Percentiles rank a stretch among this genome's conserved stretches.
phyloP scores from a whole-genome alignment of 768 basidiomycete genomes.

The Antrodiella citrinella region DNA sequence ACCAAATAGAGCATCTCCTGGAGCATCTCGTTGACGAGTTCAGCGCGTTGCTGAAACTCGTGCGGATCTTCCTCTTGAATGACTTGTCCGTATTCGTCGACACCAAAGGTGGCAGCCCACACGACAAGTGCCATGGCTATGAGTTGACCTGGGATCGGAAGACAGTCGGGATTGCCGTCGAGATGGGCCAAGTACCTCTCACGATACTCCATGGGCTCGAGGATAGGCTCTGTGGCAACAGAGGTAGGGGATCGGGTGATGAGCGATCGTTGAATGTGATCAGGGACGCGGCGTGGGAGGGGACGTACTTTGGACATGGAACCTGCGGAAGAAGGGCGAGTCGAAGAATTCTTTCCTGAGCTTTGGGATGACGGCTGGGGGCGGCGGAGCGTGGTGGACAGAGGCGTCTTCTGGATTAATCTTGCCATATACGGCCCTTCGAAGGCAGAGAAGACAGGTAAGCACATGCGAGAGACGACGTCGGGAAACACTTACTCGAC shows the following conservation, averaged over 20 bases:
- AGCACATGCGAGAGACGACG: slow-evolving; percentile 1
- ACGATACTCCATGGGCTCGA: slow-evolving; percentile 75
- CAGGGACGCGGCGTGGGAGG: not conserved
- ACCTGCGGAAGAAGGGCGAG: slow-evolving; percentile 79
- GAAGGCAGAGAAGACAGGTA: slow-evolving; percentile 7
- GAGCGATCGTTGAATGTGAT: slow-evolving; percentile 5
- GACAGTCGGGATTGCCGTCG: slow-evolving; percentile 46
- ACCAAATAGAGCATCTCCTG: slow-evolving; percentile 72
- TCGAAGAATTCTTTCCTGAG: slow-evolving; percentile 74
- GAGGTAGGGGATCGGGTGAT: not conserved
- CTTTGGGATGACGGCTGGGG: slow-evolving; percentile 55
- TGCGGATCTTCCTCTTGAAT: slow-evolving; percentile 26
- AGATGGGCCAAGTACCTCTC: slow-evolving; percentile 61
- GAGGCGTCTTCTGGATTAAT: slow-evolving; percentile 36
- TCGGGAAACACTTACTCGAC: slow-evolving; percentile 54
- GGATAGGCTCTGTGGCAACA: slow-evolving; percentile 59
- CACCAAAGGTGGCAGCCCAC: slow-evolving; percentile 86
- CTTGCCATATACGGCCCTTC: slow-evolving; percentile 75
- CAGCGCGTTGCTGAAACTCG: slow-evolving; percentile 37
- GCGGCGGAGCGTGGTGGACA: slow-evolving; percentile 28
- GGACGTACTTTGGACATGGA: slow-evolving; percentile 72
- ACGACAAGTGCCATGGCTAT: slow-evolving; percentile 74
- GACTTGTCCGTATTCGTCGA: slow-evolving; percentile 70
- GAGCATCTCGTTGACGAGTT: slow-evolving; percentile 59
- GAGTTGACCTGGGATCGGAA: slow-evolving; percentile 69